Conservation (phyloP, 106 monocot genomes). For the Acorus calamus region DNA sequence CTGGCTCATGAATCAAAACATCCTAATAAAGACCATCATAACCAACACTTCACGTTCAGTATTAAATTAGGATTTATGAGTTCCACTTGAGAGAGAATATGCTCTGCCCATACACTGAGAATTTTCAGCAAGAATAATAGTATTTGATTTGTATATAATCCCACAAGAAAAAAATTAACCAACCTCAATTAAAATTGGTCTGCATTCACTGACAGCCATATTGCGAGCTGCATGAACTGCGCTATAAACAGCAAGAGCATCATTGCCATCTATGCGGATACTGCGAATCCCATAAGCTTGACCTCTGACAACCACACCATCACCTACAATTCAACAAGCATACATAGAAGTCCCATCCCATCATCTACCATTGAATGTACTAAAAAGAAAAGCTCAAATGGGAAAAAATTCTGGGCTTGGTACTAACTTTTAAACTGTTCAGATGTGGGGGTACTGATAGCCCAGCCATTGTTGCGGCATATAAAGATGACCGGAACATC, state of each 20-base stretch:
- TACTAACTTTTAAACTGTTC: not conserved
- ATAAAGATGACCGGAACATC: slow-evolving; percentile 83
- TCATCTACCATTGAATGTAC: too few species aligned
- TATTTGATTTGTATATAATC: not conserved
- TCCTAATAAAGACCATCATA: too few species aligned
- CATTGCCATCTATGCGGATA: slow-evolving; percentile 88
- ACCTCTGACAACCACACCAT: slow-evolving; percentile 67
- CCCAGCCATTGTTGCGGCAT: slow-evolving; percentile 84
- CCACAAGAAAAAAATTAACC: not conserved
- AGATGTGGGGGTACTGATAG: not conserved
- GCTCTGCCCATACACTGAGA: not conserved
- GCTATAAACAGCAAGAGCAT: slow-evolving; percentile 81
- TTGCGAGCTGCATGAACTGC: slow-evolving; percentile 79
- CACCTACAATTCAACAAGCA: slow-evolving; percentile 36
- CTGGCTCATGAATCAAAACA: too few species aligned
- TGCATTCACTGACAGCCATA: slow-evolving; percentile 69
- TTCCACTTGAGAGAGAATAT: too few species aligned
- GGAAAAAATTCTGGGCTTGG: not conserved
- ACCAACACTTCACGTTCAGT: too few species aligned
- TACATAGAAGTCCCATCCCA: not conserved
- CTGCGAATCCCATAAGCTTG: slow-evolving; percentile 89
- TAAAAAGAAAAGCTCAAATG: too few species aligned
- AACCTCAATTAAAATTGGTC: slow-evolving; percentile 88
- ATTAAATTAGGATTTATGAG: too few species aligned
- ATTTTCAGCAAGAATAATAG: not conserved